These are phyloP conservation scores for Aspergillus ellipticus DNA, from an alignment of 495 filamentous ascomycete genomes.

Conservation along the genomic window DNA sequence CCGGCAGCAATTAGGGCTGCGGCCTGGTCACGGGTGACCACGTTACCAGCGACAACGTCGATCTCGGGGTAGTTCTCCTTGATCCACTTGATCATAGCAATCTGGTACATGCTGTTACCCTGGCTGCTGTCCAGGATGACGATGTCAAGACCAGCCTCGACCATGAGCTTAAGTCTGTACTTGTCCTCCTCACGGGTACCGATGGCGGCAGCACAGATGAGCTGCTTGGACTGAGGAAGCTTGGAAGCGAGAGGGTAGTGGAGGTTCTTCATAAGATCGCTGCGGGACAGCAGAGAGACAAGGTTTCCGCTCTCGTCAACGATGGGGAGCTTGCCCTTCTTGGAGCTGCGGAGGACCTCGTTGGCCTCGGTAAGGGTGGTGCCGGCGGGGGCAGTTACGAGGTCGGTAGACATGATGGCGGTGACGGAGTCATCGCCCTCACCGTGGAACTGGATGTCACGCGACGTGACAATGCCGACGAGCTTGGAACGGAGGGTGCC, in stretches of 20 bases:
- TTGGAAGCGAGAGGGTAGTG: constrained; percentile 97
- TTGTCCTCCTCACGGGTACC: constrained; percentile 94
- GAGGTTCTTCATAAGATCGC: constrained; percentile 97
- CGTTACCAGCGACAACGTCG: constrained; percentile 96
- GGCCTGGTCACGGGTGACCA: constrained; percentile 94
- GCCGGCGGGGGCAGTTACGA: constrained; percentile 84
- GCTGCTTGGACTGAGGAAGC: constrained; percentile 94
- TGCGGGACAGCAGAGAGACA: constrained; percentile 90
- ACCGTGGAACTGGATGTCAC: constrained; percentile 93
- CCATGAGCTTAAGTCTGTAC: constrained; percentile 75
- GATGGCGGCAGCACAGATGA: constrained; percentile 91
- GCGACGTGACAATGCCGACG: constrained; percentile 93
- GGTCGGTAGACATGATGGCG: constrained; percentile 90
- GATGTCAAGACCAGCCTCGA: constrained; percentile 93
- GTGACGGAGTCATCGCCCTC: constrained; percentile 67
- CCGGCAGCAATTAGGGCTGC: constrained; percentile 89
- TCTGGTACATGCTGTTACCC: constrained; percentile 95
- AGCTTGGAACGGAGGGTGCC: constrained; percentile 92
- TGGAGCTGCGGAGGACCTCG: constrained; percentile 85
- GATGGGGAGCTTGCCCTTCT: constrained; percentile 99
- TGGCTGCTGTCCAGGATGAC: constrained; percentile 94
- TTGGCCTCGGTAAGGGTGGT: constrained; percentile 88
- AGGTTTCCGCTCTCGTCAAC: constrained; percentile 84
- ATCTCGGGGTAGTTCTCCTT: constrained; percentile 80
- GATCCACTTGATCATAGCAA: constrained; percentile 94